Base-by-base conservation (phyloP, 1,139 yeast genomes). In the Yamadazyma pseudoaaseri region DNA sequence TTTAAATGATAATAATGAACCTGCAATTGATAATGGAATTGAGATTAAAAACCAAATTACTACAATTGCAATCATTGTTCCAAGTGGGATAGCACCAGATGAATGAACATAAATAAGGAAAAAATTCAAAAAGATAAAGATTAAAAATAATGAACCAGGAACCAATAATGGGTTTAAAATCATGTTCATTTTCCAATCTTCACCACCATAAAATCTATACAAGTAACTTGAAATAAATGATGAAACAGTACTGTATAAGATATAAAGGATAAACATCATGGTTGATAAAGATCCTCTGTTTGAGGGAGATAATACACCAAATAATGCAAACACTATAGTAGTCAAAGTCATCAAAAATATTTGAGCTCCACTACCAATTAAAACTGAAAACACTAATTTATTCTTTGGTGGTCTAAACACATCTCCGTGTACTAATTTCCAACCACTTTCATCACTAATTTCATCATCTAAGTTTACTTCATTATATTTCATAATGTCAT, bases 341-440 rank as follows among this genome's bases (percentile, higher is more conserved):
- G 79, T 75, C 27, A 79, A 62, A 3, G 81, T 60, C 94, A 94
- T 90, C 50, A 83, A 67, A 44, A 89, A 76, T 31, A 92, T 62
- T 60, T 92, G 99, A 22, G 75, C 62, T 39, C 99, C 99, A 39
- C 94, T 81, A 29, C 99, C 99, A 37, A 89, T 76, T 22, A 89
- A 60, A 9, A 89, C 79, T 5, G 96, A 84, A 39, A 89, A 72
- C 16, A 86, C 45, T 76, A 89, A 71, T 40, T 84, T 70, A 45
- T 76, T 70, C 38, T 70, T 60, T 26, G 98, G 98, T 5, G 92
- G 68, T 57, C 98, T 76, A 70, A 92, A 92, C 22, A 92, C 89
- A 57, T 92, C 98, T 40, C 97, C 97, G 54, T 92, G 95, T 29
- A 90, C 81, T 45, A 92, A 73, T 60, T 94, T 94, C 99, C 99